These are phyloP conservation scores for Uronychia setigera DNA, from an alignment of 73 alveolate genomes.

Conservation along the genomic window DNA sequence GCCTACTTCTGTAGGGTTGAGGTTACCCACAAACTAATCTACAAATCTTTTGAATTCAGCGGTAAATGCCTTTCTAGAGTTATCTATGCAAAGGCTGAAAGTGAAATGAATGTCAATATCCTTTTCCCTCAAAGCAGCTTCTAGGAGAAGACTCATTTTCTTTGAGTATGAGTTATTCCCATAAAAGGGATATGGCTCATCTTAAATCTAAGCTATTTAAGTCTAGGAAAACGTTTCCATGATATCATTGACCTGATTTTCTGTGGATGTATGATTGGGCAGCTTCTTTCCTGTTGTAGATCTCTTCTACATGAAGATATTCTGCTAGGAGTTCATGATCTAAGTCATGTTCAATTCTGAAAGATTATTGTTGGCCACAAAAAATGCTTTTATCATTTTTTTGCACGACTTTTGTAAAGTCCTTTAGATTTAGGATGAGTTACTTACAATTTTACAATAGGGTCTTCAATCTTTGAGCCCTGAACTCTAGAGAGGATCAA, in stretches of 20 bases:
- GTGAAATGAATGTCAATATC: not conserved
- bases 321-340: not conserved
- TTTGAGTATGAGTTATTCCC: not conserved
- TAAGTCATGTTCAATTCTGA: not conserved
- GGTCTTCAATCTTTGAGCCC: not conserved
- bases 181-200: not conserved
- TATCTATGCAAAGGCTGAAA: not conserved
- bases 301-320: no score
- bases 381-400: not conserved
- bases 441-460: not conserved
- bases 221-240: not conserved
- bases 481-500: not conserved
- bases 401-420: not conserved
- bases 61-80: not conserved
- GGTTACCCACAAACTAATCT: not conserved
- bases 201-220: not conserved
- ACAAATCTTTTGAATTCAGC: not conserved
- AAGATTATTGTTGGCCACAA: not conserved
- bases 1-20: no score
- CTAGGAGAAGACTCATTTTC: not conserved
- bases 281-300: no score
- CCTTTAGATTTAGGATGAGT: not conserved
- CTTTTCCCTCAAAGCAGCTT: not conserved
- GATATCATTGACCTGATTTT: not conserved
- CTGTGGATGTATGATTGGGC: not conserved